phyloP scores from a whole-genome alignment of 495 filamentous ascomycete genomes.

The Penicillium fimorum region DNA sequence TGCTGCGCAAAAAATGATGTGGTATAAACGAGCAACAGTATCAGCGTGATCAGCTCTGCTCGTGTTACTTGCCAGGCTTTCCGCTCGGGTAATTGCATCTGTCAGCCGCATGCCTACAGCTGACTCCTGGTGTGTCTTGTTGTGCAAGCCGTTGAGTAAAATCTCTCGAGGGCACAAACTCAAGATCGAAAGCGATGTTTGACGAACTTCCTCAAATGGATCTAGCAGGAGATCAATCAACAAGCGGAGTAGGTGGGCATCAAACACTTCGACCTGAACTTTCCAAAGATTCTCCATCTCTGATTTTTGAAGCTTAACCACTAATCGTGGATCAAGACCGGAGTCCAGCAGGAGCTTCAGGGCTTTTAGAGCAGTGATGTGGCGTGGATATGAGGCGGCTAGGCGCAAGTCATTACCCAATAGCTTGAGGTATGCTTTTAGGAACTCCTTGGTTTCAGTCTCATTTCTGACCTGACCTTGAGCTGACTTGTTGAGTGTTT shows the following conservation, averaged over 20 bases:
- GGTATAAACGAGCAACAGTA: slow-evolving; percentile 66
- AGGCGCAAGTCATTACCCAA: slow-evolving; percentile 69
- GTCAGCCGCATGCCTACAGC: slow-evolving; percentile 22
- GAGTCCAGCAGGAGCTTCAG: slow-evolving; percentile 60
- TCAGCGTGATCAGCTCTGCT: slow-evolving; percentile 86
- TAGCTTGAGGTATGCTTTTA: slow-evolving; percentile 68
- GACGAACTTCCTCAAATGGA: slow-evolving; percentile 89
- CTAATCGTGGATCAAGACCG: slow-evolving; percentile 40
- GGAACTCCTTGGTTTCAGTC: slow-evolving; percentile 55
- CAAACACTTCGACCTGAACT: slow-evolving; percentile 55
- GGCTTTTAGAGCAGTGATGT: slow-evolving; percentile 73
- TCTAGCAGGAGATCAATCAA: slow-evolving; percentile 78
- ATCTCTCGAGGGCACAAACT: slow-evolving; percentile 41
- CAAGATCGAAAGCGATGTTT: slow-evolving; percentile 58
- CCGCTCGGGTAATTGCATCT: slow-evolving; percentile 37
- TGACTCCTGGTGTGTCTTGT: slow-evolving; percentile 3
- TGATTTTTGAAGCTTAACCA: slow-evolving; percentile 30
- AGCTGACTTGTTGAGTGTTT: slow-evolving; percentile 9
- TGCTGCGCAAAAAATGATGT: slow-evolving; percentile 49
- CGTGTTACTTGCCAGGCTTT: slow-evolving; percentile 59
- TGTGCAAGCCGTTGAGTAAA: slow-evolving; percentile 18
- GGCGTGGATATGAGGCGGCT: slow-evolving; percentile 79
- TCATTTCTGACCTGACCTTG: slow-evolving; percentile 27
- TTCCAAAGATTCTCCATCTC: slow-evolving; percentile 44
- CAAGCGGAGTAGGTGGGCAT: slow-evolving; percentile 44